These are phyloP conservation scores for Botrytis fabae DNA, from an alignment of 2,329 filamentous ascomycete genomes.

Conservation along the genomic window DNA sequence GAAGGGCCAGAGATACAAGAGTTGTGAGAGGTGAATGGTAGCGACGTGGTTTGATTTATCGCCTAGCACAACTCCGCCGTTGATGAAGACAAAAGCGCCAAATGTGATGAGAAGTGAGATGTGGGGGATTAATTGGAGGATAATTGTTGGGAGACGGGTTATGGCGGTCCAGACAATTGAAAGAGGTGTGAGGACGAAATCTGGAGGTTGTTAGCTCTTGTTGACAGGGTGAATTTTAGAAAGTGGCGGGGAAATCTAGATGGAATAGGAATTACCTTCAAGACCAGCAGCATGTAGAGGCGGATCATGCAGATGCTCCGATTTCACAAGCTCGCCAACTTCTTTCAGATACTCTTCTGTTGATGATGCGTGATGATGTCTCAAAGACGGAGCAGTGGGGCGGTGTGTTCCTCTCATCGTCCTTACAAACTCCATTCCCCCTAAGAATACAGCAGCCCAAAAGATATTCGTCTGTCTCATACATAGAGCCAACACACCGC, in stretches of 20 bases:
- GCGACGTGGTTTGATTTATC: constrained; percentile 95
- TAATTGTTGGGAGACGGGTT: constrained; percentile 48
- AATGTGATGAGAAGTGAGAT: constrained; percentile 68
- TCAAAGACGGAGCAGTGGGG: not conserved
- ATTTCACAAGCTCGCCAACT: not conserved
- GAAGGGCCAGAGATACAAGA: constrained; percentile 94
- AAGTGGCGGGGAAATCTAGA: not conserved
- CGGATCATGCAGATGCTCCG: not conserved
- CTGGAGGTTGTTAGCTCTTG: constrained; percentile 42
- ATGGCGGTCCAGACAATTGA: constrained; percentile 62
- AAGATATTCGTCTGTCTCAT: constrained; percentile 97
- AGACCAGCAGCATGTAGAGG: constrained; percentile 43
- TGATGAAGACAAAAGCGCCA: constrained; percentile 75
- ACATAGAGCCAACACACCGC: constrained; percentile 66
- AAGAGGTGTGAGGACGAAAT: constrained; percentile 56
- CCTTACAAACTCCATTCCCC: constrained; percentile 58
- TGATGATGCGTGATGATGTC: not conserved
- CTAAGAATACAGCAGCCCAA: constrained; percentile 82
- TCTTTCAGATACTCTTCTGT: constrained; percentile 50
- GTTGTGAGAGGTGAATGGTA: constrained; percentile 83
- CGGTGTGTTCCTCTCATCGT: constrained; percentile 45
- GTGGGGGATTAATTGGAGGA: constrained; percentile 51
- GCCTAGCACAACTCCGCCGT: constrained; percentile 87
- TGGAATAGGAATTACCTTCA: constrained; percentile 47
- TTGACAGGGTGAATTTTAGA: not conserved